Base-by-base conservation (phyloP, 331 rosid genomes). In the Pyrus hybrid region DNA sequence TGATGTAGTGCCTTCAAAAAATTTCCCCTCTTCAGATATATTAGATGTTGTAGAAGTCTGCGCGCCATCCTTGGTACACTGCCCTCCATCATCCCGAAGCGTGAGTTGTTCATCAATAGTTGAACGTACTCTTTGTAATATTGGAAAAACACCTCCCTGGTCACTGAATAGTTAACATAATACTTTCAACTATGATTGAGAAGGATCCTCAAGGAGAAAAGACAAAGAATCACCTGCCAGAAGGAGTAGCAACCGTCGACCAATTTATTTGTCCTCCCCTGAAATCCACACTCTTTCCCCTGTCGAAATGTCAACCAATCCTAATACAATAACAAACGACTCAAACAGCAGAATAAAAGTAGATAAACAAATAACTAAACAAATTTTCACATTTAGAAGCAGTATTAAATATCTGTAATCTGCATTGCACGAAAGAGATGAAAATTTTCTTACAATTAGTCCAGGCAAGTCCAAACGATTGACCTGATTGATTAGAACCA, bases 211-310 rank as follows among this genome's bases (percentile, higher is more conserved):
- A 72, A 71, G 21, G 37, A 30, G 64, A 30, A 9, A 10, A 25
- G 43, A 71, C 64, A 60, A 62, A 26, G 29, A 74, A 71, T 79
- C 30, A 93, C 98, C 98, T 93, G 98, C 98, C 98, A 91, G 80
- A 93, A 93, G 63, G 98, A 93, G 80, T 93, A 93, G 89, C 98
- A 93, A 70, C 98, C 97, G 76, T 91, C 98, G 25, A 93, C 96
- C 87, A 93, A 73, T 83, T 93, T 91, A 90, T 93, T 93, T 25
- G 98, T 93, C 82, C 98, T 88, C 74, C 98, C n/a, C 21, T 53
- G 21, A 53, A 53, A 53, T 16, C 58, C n/a, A 13, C 45, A 43
- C 56, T 93, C 98, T 65, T 45, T 86, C 77, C 97, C 95, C 81
- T 94, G 99, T 66, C 97, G 89, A 77, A 87, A 90, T 70, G 86